Evolutionary conservation across 192 early-diverging fungal species (phyloP).

Genomic region (Coemansia sp.): DNA sequence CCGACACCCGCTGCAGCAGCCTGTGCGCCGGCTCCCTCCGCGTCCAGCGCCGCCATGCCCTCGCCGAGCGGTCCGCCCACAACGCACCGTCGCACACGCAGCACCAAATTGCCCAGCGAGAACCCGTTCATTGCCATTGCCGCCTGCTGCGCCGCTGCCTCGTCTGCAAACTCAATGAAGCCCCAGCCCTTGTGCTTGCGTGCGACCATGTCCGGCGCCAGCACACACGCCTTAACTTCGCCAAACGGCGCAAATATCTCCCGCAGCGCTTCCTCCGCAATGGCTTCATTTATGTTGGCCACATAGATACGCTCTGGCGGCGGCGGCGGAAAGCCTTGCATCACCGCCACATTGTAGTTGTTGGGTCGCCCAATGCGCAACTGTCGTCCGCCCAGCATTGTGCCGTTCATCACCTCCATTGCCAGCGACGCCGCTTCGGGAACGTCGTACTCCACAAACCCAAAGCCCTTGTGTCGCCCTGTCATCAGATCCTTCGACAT

Average conservation of each 20-base stretch:
- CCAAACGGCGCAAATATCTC: slow-evolving; percentile 88
- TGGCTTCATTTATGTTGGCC: slow-evolving; percentile 76
- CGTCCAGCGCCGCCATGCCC: slow-evolving; percentile 77
- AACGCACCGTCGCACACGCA: slow-evolving; percentile 68
- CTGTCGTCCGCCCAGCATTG: slow-evolving; percentile 74
- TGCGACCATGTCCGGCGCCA: slow-evolving; percentile 64
- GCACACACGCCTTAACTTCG: slow-evolving; percentile 63
- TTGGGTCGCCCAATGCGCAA: slow-evolving; percentile 84
- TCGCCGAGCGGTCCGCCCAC: slow-evolving; percentile 76
- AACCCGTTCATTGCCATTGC: slow-evolving; percentile 74
- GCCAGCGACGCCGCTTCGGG: slow-evolving; percentile 84
- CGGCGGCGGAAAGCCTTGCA: slow-evolving; percentile 64
- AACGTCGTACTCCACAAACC: slow-evolving; percentile 87
- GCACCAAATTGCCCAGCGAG: slow-evolving; percentile 66
- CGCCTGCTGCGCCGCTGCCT: slow-evolving; percentile 60
- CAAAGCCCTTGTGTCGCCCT: slow-evolving; percentile 81
- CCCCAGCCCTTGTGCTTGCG: slow-evolving; percentile 82
- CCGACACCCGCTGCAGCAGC: slow-evolving; percentile 1
- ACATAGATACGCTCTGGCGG: slow-evolving; percentile 73
- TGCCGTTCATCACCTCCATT: slow-evolving; percentile 76
- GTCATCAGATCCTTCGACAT: slow-evolving; percentile 75
- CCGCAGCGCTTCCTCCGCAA: slow-evolving; percentile 69
- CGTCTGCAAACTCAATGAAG: slow-evolving; percentile 76
- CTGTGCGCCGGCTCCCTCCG: slow-evolving; percentile 30
- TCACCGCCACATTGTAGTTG: slow-evolving; percentile 67